Base-by-base conservation (phyloP, 2,329 filamentous ascomycete genomes). In the Aspergillus clavatus region DNA sequence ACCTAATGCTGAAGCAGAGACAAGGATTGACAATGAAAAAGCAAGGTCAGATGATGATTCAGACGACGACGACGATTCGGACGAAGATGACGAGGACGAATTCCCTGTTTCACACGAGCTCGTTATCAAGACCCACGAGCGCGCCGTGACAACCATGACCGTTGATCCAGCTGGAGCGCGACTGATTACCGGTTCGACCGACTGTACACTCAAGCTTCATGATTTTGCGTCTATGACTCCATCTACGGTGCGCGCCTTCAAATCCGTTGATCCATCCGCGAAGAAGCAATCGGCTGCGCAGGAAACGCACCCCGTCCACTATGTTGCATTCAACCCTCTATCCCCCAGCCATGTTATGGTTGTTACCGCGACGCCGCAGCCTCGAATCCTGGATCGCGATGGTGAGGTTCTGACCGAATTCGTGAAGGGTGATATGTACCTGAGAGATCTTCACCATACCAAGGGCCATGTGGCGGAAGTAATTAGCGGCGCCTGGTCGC, bases 371-470 rank as follows among this genome's bases (percentile, higher is more conserved):
- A 87, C 91, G 31, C 84, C 91, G 1, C 91, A 97, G 66, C 88
- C 91, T 10, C 90, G 89, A 66, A 83, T 98, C 19, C 77, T 97
- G 65, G 87, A 82, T 57, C 83, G 93, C 59, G 91, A 98, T 71
- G 93, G 93, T 29, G 88, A 94, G 36, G 77, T 86, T 6, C 59
- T 94, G 39, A 84, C 85, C 1, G 89, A 96, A 61, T 97, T 95
- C 54, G 85, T 89, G 56, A 98, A 98, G 70, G 93, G 93, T 37
- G 93, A 98, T 65, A 97, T 97, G 90, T 98, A 98, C 60, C 72
- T 98, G 54, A 81, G 91, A 43, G 93, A 98, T 66, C 94, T 97
- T 86, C 82, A 96, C 69, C 90, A 97, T 65, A 98, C 93, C 4
- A 97, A 96, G 65, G 93, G 93, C 1, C 93, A 98, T 68, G 83